These are phyloP conservation scores for Isabelozyma heimii DNA, from an alignment of 805 yeast genomes.

Conservation along the genomic window DNA sequence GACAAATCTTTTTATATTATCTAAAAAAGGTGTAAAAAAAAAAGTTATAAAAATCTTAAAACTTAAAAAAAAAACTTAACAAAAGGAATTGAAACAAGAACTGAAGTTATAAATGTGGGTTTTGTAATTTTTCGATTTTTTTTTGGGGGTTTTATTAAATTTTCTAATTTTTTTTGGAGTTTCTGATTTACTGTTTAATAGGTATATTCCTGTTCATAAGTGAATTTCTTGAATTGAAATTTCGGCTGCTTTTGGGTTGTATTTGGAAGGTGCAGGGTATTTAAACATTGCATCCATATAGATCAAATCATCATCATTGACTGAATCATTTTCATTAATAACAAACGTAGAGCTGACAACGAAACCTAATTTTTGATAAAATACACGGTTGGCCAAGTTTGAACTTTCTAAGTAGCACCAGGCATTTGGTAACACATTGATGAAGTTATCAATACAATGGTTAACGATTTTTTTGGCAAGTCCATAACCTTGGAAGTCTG, in stretches of 20 bases:
- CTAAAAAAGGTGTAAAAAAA: neutral
- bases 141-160: conserved; percentile 3
- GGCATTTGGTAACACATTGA: conserved; percentile 23
- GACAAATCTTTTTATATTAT: too few species aligned
- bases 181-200: neutral
- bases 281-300: conserved; percentile 18
- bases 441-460: conserved; percentile 46
- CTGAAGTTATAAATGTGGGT: neutral
- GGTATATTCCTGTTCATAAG: neutral
- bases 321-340: conserved; percentile 16
- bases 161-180: neutral
- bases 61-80: neutral
- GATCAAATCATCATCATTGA: conserved; percentile 11
- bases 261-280: conserved; percentile 7
- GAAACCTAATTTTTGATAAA: conserved; percentile 56
- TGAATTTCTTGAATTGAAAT: conserved; percentile 1
- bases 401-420: conserved; percentile 55
- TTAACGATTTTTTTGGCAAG: conserved; percentile 52
- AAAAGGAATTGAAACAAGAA: neutral
- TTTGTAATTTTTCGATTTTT: conserved; percentile 1
- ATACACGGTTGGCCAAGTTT: conserved; percentile 49
- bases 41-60: neutral
- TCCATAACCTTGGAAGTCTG: conserved; percentile 59
- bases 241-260: conserved; percentile 2
- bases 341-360: conserved; percentile 28